Base-by-base conservation (phyloP, 2,329 filamentous ascomycete genomes). In the Fusarium ramigenum region DNA sequence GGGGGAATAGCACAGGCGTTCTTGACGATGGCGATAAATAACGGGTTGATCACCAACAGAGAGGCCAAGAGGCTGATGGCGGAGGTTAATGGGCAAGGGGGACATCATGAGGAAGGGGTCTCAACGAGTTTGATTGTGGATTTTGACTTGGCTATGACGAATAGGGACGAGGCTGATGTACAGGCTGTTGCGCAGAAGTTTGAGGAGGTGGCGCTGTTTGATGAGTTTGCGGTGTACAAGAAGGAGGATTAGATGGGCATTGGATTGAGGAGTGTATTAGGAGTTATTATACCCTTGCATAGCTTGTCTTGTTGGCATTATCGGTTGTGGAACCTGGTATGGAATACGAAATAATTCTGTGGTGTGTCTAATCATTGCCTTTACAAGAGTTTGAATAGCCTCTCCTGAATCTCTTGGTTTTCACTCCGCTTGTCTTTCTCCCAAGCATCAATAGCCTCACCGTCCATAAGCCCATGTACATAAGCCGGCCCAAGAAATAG, bases 151-250 rank as follows among this genome's bases (percentile, higher is more conserved):
- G 58, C 62, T 0, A 54, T 65, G 58, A 63, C 62, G 2, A 63
- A 63, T 10, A 43, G 5, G 18, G 46, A 25, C 0, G 58, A 65
- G 34, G 62, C 62, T 0, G 9, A 40, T 25, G 62, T 65, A 2
- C 58, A 44, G 12, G 58, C 62, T 46, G 32, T 65, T 44, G 62
- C 58, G 8, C 39, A 54, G 34, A 65, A 54, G 4, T 65, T 65
- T 63, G 62, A 65, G 15, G 62, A 65, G 9, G 58, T 63, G 19
- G 62, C 46, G 11, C 4, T 65, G 32, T 65, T 65, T 65, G 62
- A 63, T 21, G 62, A 65, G 46, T 65, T 65, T 63, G 58, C 28
- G 18, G 62, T 54, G 7, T 65, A 65, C 6, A 63, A 63, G 46
- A 63, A 65, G 19, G 62, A 65, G 19, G 58, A 54, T 40, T 37